phyloP scores from a whole-genome alignment of 805 yeast species.

The Candida peoriensis region DNA sequence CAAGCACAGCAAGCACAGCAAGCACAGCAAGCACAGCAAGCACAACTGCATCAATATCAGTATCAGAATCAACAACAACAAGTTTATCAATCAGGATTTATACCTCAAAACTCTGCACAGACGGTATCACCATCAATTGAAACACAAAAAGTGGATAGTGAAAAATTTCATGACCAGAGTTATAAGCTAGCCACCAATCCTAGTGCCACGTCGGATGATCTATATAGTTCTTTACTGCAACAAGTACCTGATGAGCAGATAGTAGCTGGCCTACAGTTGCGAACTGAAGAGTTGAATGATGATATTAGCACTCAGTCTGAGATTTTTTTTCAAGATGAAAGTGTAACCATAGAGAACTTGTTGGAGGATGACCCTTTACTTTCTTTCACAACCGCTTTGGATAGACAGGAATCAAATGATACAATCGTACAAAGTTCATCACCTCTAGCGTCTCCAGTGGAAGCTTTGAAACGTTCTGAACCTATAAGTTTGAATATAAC shows the following conservation, averaged over 20 bases:
- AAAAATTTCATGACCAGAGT: no score
- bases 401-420: slow-evolving; percentile 25
- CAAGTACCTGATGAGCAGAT: slow-evolving; percentile 18
- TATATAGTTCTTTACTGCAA: slow-evolving; percentile 10
- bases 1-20: no score
- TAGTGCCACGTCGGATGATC: no score
- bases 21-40: no score
- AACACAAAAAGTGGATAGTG: no score
- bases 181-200: no score
- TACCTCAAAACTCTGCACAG: no score
- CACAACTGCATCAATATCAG: no score
- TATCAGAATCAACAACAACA: no score
- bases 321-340: slow-evolving; percentile 5
- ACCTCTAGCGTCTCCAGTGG: slow-evolving; percentile 11
- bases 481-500: slow-evolving; percentile 9
- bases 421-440: slow-evolving; percentile 22
- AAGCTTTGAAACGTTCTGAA: slow-evolving; percentile 5
- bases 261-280: slow-evolving; percentile 16
- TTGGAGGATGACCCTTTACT: slow-evolving; percentile 25
- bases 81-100: no score
- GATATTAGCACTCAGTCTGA: slow-evolving; percentile 6
- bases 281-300: slow-evolving; percentile 8
- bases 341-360: slow-evolving; percentile 21
- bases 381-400: slow-evolving; percentile 22
- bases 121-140: no score